Conservation (phyloP, 768 basidiomycete species). For the Cystofilobasidium capitatum region DNA sequence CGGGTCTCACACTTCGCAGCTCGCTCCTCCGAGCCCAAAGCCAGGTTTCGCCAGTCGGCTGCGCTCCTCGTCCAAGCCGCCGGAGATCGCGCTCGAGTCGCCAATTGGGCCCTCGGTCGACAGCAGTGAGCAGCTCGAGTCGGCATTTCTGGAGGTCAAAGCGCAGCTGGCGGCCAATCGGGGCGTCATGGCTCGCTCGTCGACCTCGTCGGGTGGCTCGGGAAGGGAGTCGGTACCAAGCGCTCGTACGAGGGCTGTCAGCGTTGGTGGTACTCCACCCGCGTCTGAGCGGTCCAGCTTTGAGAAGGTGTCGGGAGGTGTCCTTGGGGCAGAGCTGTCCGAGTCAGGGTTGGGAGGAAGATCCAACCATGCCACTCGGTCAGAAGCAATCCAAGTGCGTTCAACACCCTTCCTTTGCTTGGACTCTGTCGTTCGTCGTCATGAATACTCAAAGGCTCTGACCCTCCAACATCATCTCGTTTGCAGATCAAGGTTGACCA, state of each 20-base stretch:
- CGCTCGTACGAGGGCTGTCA: constrained; percentile 11
- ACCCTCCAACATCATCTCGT: constrained; percentile 31
- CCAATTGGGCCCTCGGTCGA: constrained; percentile 28
- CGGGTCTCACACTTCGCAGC: neutral
- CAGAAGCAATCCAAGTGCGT: constrained; percentile 20
- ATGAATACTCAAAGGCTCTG: neutral
- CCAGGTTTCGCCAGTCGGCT: constrained; percentile 16
- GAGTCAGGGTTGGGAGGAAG: constrained; percentile 1
- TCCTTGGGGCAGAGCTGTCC: neutral
- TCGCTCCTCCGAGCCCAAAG: neutral
- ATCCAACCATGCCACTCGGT: constrained; percentile 18
- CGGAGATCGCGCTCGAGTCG: constrained; percentile 30
- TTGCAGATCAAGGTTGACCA: constrained; percentile 56
- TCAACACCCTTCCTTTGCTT: neutral
- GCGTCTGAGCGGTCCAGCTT: constrained; percentile 15
- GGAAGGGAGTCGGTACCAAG: neutral
- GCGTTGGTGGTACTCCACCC: constrained; percentile 14
- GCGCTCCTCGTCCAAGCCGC: constrained; percentile 18
- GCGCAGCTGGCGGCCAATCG: constrained; percentile 59
- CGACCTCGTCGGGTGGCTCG: constrained; percentile 5
- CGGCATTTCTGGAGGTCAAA: constrained; percentile 78
- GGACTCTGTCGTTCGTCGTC: neutral
- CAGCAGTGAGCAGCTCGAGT: constrained; percentile 42
- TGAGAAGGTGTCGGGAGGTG: constrained; percentile 15
- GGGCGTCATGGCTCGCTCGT: constrained; percentile 32